Conservation (phyloP, 1,284 basidiomycete species). For the Ceratobasidium sp. region DNA sequence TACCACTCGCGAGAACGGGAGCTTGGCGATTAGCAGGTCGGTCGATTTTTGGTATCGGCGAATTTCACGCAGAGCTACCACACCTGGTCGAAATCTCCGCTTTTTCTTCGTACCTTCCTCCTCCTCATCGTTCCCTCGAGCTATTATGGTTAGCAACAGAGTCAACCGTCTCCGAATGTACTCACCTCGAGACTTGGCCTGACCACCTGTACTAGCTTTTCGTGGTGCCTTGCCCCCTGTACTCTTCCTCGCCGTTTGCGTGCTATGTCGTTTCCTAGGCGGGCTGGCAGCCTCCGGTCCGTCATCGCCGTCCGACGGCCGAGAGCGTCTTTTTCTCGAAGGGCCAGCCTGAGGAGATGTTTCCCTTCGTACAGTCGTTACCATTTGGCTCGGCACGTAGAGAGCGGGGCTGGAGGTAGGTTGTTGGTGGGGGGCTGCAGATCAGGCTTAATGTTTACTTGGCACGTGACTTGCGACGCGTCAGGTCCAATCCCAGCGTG, state of each 20-base stretch:
- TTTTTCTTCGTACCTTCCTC: slow-evolving; percentile 65
- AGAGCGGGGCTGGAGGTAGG: not conserved
- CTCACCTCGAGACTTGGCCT: slow-evolving; percentile 35
- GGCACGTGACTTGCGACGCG: slow-evolving; percentile 10
- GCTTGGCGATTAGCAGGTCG: slow-evolving; percentile 85
- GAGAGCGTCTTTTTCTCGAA: slow-evolving; percentile 49
- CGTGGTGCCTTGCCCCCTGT: slow-evolving; percentile 71
- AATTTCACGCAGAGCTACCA: slow-evolving; percentile 90
- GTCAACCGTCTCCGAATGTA: not conserved
- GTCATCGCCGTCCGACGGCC: slow-evolving; percentile 64
- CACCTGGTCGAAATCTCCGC: slow-evolving; percentile 83
- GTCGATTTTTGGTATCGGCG: slow-evolving; percentile 94
- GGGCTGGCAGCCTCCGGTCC: slow-evolving; percentile 47
- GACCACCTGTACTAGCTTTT: slow-evolving; percentile 33
- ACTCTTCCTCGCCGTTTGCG: slow-evolving; percentile 77
- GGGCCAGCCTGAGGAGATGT: slow-evolving; percentile 27
- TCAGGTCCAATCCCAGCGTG: not conserved
- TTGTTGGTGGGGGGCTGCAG: slow-evolving; percentile 10
- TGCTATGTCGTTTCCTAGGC: slow-evolving; percentile 9
- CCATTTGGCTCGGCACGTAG: slow-evolving; percentile 4
- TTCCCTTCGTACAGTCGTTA: slow-evolving; percentile 25
- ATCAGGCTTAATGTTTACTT: slow-evolving; percentile 14
- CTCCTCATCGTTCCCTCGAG: slow-evolving; percentile 52
- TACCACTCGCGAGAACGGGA: slow-evolving; percentile 93
- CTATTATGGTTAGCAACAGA: not conserved